These are phyloP conservation scores for Datura wrightii DNA, from an alignment of 257 asterid species.

Conservation along the genomic window DNA sequence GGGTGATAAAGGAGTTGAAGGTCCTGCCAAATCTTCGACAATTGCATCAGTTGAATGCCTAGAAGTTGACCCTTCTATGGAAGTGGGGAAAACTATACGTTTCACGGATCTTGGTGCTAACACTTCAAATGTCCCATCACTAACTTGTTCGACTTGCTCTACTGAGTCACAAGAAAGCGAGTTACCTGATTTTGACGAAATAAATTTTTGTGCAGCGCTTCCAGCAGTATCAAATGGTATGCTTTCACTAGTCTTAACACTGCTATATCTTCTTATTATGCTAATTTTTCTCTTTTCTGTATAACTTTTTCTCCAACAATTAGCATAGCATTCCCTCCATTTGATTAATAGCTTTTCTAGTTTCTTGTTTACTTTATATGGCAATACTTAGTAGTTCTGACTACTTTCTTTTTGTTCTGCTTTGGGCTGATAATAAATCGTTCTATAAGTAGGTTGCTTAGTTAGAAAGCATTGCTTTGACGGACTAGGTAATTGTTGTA, in stretches of 20 bases:
- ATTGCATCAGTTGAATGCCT: constrained; percentile 4
- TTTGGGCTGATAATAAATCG: not conserved
- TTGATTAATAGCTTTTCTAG: not conserved
- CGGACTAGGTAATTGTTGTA: not conserved
- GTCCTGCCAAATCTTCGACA: not conserved
- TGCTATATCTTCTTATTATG: not conserved
- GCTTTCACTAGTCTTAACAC: not conserved
- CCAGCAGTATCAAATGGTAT: constrained; percentile 12
- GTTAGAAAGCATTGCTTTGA: not conserved
- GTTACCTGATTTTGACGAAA: not conserved
- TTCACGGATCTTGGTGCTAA: not conserved
- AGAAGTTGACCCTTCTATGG: constrained; percentile 25
- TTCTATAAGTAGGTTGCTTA: not conserved
- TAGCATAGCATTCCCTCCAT: not conserved
- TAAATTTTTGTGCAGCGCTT: not conserved
- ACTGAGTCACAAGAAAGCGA: constrained; percentile 12
- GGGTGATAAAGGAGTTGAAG: constrained; percentile 7
- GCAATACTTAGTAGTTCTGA: not conserved
- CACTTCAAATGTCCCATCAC: constrained; percentile 6
- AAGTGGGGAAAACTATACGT: constrained; percentile 7
- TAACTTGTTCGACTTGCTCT: constrained; percentile 11
- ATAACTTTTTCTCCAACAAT: not conserved
- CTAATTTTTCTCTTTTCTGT: not conserved
- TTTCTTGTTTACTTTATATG: not conserved
- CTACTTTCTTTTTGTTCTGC: not conserved